Conservation (phyloP, 306 rosid species). For the Acacia melanoxylon region DNA sequence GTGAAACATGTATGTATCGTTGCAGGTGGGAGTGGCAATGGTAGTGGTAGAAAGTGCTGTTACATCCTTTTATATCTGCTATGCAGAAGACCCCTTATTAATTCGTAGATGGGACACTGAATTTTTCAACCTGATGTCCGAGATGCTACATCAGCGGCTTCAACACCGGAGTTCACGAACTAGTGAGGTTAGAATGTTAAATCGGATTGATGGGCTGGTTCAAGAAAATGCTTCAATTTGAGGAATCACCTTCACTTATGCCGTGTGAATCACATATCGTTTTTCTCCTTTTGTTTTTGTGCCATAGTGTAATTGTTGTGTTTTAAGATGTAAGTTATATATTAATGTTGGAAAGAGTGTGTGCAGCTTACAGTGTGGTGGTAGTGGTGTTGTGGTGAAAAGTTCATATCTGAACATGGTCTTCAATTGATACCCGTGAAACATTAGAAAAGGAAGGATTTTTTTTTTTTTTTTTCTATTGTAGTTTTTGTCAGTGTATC, state of each 20-base stretch:
- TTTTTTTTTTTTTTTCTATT: neutral
- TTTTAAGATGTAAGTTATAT: neutral
- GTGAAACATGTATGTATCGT: constrained; percentile 20
- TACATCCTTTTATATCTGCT: constrained; percentile 84
- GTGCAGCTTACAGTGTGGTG: neutral
- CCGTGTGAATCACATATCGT: neutral
- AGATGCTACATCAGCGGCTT: constrained; percentile 81
- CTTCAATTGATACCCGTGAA: neutral
- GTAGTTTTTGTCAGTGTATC: neutral
- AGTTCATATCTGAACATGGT: constrained; percentile 1
- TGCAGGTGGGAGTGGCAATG: constrained; percentile 84
- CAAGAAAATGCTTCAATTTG: constrained; percentile 23
- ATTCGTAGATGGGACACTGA: constrained; percentile 84
- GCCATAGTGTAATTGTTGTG: neutral
- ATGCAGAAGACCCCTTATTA: constrained; percentile 83
- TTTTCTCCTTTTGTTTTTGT: neutral
- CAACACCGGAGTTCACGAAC: constrained; percentile 71
- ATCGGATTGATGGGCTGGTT: constrained; percentile 47
- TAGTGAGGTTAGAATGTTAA: constrained; percentile 56
- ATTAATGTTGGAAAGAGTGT: neutral
- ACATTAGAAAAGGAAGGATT: neutral
- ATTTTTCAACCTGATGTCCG: constrained; percentile 86
- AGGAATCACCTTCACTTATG: constrained; percentile 19
- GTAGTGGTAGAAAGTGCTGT: constrained; percentile 93
- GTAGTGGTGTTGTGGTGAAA: neutral